A percentile compares a stretch with the other conserved stretches of the same genome.
Conservation (phyloP, 2,329 filamentous ascomycete genomes). For the Purpureocillium lavendulum region DNA sequence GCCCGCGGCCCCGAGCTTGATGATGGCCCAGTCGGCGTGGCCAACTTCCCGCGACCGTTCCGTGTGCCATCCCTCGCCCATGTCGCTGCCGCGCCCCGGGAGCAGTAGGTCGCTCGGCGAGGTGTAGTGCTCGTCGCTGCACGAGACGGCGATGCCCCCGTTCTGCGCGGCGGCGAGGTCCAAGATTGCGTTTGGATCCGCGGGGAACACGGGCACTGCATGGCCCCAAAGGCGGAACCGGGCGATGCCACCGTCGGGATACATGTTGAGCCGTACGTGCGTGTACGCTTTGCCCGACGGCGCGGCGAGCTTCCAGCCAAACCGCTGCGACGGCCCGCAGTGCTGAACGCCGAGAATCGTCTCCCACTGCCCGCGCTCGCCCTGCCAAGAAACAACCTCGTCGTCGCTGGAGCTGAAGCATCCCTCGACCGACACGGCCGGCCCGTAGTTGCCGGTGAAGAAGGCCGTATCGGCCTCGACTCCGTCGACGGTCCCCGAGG, state of each 20-base stretch:
- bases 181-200: constrained; percentile 55
- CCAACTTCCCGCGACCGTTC: constrained; percentile 61
- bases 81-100: constrained; percentile 70
- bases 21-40: constrained; percentile 72
- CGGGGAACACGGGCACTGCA: constrained; percentile 67
- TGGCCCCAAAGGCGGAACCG: constrained; percentile 69
- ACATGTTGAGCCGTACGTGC: constrained; percentile 75
- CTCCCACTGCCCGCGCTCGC: constrained; percentile 56
- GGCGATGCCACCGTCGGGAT: constrained; percentile 75
- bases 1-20: constrained; percentile 60
- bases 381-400: constrained; percentile 55
- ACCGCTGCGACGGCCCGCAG: constrained; percentile 65
- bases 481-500: constrained; percentile 63
- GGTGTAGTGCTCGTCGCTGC: constrained; percentile 78
- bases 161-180: constrained; percentile 73
- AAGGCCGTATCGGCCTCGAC: constrained; percentile 74
- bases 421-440: constrained; percentile 68
- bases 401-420: constrained; percentile 58
- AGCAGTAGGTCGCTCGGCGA: constrained; percentile 70
- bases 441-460: constrained; percentile 76
- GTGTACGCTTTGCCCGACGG: constrained; percentile 62
- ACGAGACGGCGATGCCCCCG: constrained; percentile 65
- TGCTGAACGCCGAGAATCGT: constrained; percentile 62
- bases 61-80: constrained; percentile 86
- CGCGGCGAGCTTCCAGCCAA: constrained; percentile 60